Base-by-base conservation (phyloP, 768 basidiomycete species). In the Russula vinacea region DNA sequence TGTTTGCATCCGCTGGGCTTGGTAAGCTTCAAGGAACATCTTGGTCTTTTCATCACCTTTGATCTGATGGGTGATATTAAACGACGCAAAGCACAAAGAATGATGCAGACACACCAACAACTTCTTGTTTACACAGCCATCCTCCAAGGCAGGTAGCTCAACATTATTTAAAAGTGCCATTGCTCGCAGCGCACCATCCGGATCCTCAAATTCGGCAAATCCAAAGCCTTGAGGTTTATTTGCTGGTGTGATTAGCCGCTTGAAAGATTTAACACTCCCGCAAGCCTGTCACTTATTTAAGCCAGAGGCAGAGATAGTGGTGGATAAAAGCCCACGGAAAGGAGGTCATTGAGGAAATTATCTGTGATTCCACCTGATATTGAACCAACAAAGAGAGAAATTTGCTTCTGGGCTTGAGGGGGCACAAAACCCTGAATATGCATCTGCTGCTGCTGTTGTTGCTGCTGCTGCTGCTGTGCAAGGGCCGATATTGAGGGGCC, bases 21-120 rank as follows among this genome's bases (percentile, higher is more conserved):
- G 81, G 73, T 92, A 97, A 39, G 90, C 88, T 68, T 98, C 94
- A 65, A 98, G 75, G 70, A 95, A 92, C 10, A 84, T 80, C 56
- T 87, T 86, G 0, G 94, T 97, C 77, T 97, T 97, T 76, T 97
- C 94, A 74, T 99, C 97, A 62, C 92, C 94, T 78, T 96, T 98
- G 66, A 98, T 86, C 89, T 93, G 72, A n/a, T 57, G 49, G 73
- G 78, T 80, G 80, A 77, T 71, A 70, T 76, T 69, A n/a, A 17
- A 53, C 8, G 66, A 29, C 29, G 47, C 9, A 33, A 19, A 40
- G 22, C 42, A 9, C 1, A 16, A 49, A 61, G 16, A 47, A 60
- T 7, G 40, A 65, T 37, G 58, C 61, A 51, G 72, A 84, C 89
- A 79, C 78, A 92, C 94, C 71, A 87, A 74, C 19, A 90, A 73